Base-by-base conservation (phyloP, 1,284 basidiomycete genomes). In the Entoloma clypeatum region DNA sequence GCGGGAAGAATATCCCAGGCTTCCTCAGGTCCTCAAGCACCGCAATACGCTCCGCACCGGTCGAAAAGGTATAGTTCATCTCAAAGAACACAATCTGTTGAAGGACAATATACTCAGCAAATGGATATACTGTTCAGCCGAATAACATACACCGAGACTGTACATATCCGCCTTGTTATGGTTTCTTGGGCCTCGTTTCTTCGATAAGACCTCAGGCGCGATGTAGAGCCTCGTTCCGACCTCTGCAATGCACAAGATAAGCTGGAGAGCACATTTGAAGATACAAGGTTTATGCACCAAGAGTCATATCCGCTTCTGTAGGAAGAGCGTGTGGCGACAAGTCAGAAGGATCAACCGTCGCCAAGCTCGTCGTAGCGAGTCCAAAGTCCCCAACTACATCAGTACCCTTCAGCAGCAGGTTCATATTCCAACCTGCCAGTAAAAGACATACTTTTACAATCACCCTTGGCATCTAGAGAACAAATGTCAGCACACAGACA, bases 161-260 rank as follows among this genome's bases (percentile, higher is more conserved):
- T 96, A 98, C 74, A 98, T 86, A 59, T 98, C 94, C 3, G 93
- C 93, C 59, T 96, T 92, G 40, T 74, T 80, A 52, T 89, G 84
- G 53, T 80, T 83, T 35, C 81, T 73, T 13, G 79, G 75, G 0
- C 79, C 77, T 28, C 74, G 71, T 52, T 72, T 78, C 33, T 72
- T 66, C 10, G 81, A 84, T 41, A 77, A 74, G 6, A 88, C 79
- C 59, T 94, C 93, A 0, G 94, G 94, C 0, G 94, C 92, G 39
- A 96, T 95, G 62, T 97, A 98, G 8, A 96, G 64, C 41, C 81
- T 81, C 1, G 94, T 98, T 30, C 94, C 94, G 16, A 97, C 91
- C 64, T 93, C 89, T 81, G 57, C 5, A 18, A 17, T 21, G 29
- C 22, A n/a, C 10, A 27, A 22, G 25, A 7, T 13, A 14, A 19